A percentile compares a stretch with the other conserved stretches of the same genome.
These are phyloP conservation scores for Fusarium verticillioides DNA, from an alignment of 2,329 filamentous ascomycete genomes.

Conservation along the genomic window DNA sequence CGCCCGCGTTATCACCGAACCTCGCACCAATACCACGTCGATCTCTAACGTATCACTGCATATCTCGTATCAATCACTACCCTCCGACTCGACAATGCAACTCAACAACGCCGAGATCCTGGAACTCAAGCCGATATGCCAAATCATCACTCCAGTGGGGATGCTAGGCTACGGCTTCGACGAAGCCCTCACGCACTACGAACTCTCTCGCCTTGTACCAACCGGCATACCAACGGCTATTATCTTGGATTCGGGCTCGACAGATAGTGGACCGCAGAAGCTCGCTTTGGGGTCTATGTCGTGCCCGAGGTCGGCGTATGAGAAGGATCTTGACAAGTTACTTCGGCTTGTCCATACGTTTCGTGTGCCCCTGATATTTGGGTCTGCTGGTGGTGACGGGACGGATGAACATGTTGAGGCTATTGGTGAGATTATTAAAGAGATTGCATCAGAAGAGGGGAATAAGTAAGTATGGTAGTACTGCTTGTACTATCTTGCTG, in stretches of 20 bases:
- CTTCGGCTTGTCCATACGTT: conserved; percentile 49
- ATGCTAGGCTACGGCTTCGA: conserved; percentile 63
- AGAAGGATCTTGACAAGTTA: conserved; percentile 55
- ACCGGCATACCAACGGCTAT: conserved; percentile 48
- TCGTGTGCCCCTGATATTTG: conserved; percentile 54
- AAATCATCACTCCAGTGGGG: conserved; percentile 58
- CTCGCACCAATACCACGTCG: not conserved
- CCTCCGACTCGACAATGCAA: not conserved
- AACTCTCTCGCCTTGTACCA: conserved; percentile 43
- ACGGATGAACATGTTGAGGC: conserved; percentile 55
- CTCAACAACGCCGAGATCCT: rapidly evolving
- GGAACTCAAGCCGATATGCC: not conserved
- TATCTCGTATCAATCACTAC: not conserved
- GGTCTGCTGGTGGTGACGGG: conserved; percentile 61
- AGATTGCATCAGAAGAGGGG: conserved; percentile 9
- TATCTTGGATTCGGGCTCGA: conserved; percentile 51
- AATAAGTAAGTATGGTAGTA: not conserved
- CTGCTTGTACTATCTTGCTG: rapidly evolving
- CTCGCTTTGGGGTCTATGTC: conserved; percentile 55
- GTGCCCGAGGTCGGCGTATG: conserved; percentile 53
- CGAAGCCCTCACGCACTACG: conserved; percentile 42
- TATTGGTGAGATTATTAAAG: conserved; percentile 53
- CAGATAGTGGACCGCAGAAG: conserved; percentile 54
- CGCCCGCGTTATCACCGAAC: not conserved
- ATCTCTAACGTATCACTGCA: not conserved